A percentile compares a stretch with the other conserved stretches of the same genome.
phyloP scores from a whole-genome alignment of 805 yeast species.

The Pichia ethanolica region DNA sequence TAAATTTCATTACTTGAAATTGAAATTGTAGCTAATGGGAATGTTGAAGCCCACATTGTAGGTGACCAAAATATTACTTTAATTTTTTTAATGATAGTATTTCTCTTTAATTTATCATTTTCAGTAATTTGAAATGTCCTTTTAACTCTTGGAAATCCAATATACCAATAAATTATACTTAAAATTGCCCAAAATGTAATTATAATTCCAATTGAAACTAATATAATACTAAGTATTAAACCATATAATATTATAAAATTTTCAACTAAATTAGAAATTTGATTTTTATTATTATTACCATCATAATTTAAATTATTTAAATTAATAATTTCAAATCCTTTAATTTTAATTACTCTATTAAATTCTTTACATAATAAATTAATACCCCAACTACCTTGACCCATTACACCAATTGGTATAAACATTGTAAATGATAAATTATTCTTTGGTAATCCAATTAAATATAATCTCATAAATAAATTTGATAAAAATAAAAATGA shows the following conservation, averaged over 20 bases:
- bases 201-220: conserved; percentile 26
- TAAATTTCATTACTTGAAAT: conserved; percentile 50
- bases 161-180: conserved; percentile 11
- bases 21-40: conserved; percentile 83
- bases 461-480: conserved; percentile 51
- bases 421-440: conserved; percentile 54
- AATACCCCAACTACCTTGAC: conserved; percentile 75
- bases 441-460: conserved; percentile 53
- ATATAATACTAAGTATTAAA: conserved; percentile 19
- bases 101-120: not conserved
- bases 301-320: not conserved
- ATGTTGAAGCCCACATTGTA: conserved; percentile 79
- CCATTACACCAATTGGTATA: conserved; percentile 75
- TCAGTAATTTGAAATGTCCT: not conserved
- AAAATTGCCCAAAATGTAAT: conserved; percentile 31
- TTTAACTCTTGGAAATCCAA: conserved; percentile 11
- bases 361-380: conserved; percentile 24
- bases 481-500: conserved; percentile 40
- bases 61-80: conserved; percentile 30
- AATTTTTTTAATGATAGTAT: too few relatives aligned
- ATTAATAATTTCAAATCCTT: conserved; percentile 3
- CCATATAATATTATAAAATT: conserved; percentile 9
- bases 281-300: not conserved
- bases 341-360: conserved; percentile 8
- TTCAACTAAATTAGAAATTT: not conserved